Conservation (phyloP, 2,329 filamentous ascomycete species). For the Diaporthe aspalathi region DNA sequence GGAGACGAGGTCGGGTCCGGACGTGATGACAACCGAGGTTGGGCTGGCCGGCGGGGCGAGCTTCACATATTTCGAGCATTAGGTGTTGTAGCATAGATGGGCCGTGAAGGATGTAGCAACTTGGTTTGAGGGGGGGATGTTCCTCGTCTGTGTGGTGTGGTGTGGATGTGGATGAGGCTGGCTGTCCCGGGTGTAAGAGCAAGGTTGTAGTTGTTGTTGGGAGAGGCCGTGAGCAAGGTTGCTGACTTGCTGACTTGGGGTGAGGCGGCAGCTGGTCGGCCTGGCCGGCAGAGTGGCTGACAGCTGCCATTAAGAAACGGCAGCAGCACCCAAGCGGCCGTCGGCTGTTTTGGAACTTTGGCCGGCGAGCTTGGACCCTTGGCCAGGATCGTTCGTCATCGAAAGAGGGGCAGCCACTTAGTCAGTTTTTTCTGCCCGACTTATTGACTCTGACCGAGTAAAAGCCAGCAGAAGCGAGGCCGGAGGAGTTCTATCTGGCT, state of each 20-base stretch:
- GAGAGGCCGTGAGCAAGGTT: too few species aligned
- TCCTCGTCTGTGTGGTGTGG: not conserved
- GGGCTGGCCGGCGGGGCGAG: not conserved
- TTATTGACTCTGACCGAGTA: not conserved
- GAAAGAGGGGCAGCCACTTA: not conserved
- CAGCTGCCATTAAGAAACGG: not conserved
- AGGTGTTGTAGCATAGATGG: not conserved
- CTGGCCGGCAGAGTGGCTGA: not conserved
- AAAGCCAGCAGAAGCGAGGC: conserved; percentile 12
- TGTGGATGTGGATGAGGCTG: not conserved
- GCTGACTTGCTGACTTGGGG: conserved; percentile 2
- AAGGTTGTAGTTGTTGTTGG: too few species aligned
- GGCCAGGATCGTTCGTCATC: conserved; percentile 11
- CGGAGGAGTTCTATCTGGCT: conserved; percentile 12
- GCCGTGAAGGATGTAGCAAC: not conserved
- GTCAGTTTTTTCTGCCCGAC: not conserved
- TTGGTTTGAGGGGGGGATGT: not conserved
- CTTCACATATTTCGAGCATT: not conserved
- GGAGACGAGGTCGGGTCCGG: not conserved
- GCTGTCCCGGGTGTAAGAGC: not conserved
- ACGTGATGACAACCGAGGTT: not conserved
- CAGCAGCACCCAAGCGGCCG: not conserved
- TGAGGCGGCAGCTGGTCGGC: not conserved
- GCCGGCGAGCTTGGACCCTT: not conserved
- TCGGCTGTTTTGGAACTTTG: not conserved